Evolutionary conservation across 768 basidiomycete genomes (phyloP).

Genomic region (Rhizopogon salebrosus): DNA sequence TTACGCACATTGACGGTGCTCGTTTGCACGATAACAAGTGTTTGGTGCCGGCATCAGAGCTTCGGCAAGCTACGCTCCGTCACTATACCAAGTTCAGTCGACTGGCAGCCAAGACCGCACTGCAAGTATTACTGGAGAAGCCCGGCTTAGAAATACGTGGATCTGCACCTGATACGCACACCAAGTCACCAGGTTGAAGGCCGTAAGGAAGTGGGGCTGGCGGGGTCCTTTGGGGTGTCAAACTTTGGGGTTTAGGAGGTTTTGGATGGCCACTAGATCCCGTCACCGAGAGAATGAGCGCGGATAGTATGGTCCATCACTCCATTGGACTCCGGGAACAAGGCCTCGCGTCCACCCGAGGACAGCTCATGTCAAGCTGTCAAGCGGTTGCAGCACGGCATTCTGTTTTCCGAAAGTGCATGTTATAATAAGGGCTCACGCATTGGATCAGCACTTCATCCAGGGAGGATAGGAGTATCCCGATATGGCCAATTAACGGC

Average conservation of each 20-base stretch:
- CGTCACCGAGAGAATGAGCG: constrained; percentile 22
- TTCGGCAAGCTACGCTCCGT: too few species aligned
- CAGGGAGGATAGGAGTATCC: too few species aligned
- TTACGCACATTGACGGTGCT: too few species aligned
- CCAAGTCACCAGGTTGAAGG: too few species aligned
- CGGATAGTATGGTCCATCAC: too few species aligned
- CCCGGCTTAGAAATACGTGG: constrained; percentile 55
- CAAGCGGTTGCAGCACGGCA: constrained; percentile 11
- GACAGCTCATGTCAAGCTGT: constrained; percentile 9
- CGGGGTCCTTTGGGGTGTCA: constrained; percentile 58
- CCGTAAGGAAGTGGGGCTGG: constrained; percentile 38
- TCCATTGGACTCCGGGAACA: too few species aligned
- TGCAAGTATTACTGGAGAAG: constrained; percentile 24
- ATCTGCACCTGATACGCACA: constrained; percentile 66
- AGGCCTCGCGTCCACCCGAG: constrained; percentile 8
- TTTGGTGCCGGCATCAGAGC: too few species aligned
- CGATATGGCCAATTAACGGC: too few species aligned
- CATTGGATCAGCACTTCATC: too few species aligned
- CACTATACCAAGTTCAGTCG: too few species aligned
- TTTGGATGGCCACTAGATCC: constrained; percentile 31
- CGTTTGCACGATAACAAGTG: too few species aligned
- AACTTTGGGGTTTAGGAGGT: constrained; percentile 56
- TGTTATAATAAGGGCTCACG: too few species aligned
- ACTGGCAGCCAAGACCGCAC: constrained; percentile 28
- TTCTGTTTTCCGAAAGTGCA: background rate